phyloP scores from a whole-genome alignment of 2,329 filamentous ascomycete genomes.

The Orbilia ellipsospora region DNA sequence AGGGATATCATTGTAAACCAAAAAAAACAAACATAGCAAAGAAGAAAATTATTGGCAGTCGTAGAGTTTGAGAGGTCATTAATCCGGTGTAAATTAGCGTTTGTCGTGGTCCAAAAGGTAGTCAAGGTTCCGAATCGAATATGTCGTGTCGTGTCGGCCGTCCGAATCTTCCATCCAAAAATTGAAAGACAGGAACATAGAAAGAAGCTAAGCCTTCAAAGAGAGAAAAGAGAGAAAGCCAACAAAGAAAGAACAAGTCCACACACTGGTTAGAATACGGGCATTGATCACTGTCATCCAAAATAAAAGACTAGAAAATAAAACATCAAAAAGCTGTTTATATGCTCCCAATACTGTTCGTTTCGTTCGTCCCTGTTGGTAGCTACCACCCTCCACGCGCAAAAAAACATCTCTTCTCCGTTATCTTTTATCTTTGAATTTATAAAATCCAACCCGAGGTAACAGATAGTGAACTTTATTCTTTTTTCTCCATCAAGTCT shows the following conservation, averaged over 20 bases:
- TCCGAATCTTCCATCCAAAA: slow-evolving; percentile 1
- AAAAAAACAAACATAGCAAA: not conserved
- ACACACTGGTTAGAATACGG: not conserved
- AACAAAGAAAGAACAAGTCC: not conserved
- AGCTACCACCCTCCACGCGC: no score
- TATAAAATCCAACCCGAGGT: no score
- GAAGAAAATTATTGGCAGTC: slow-evolving; percentile 2
- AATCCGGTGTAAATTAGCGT: not conserved
- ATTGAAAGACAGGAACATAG: not conserved
- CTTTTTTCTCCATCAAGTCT: not conserved
- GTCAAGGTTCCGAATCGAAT: not conserved
- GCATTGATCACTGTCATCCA: not conserved
- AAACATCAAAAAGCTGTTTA: no score
- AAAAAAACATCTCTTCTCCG: no score
- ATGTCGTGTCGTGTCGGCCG: not conserved
- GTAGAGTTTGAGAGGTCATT: not conserved
- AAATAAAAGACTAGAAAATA: not conserved
- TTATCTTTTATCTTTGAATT: no score
- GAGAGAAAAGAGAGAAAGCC: not conserved
- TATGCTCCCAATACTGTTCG: no score
- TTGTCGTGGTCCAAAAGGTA: not conserved
- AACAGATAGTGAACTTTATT: not conserved
- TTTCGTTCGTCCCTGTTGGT: no score
- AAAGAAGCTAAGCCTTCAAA: not conserved
- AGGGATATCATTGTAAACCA: slow-evolving; percentile 9